Conservation (phyloP, 176 grass and related monocot species). For the Bonia amplexicaulis region DNA sequence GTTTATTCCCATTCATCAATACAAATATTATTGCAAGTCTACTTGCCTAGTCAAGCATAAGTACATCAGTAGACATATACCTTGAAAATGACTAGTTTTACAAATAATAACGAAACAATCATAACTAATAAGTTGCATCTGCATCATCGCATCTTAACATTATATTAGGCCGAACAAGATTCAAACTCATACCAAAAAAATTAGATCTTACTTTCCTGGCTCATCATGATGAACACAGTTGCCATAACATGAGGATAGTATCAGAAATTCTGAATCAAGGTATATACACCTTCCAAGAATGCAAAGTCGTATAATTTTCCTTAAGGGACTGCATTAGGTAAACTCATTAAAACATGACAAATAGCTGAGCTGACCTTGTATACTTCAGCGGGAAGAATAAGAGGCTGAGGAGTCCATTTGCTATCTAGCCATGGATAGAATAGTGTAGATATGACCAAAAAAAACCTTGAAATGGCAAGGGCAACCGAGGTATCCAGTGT, state of each 20-base stretch:
- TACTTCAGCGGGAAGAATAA: slow-evolving; percentile 90
- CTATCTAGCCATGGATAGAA: slow-evolving; percentile 72
- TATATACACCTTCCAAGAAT: background rate
- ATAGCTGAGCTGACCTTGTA: slow-evolving; percentile 55
- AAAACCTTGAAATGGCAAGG: slow-evolving; percentile 57
- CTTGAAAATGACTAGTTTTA: background rate
- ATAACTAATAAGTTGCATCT: background rate
- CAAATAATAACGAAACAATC: background rate
- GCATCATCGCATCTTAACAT: background rate
- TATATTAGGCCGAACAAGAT: background rate
- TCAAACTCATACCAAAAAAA: background rate
- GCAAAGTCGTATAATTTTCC: background rate
- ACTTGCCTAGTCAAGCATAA: background rate
- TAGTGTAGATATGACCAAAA: slow-evolving; percentile 54
- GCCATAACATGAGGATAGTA: background rate
- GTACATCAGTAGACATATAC: background rate
- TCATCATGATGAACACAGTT: background rate
- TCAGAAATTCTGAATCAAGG: background rate
- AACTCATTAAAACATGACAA: slow-evolving; percentile 1
- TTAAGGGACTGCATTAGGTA: background rate
- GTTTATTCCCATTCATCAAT: slow-evolving; percentile 19
- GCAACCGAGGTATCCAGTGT: slow-evolving; percentile 46
- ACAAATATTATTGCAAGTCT: background rate
- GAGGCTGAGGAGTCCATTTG: slow-evolving; percentile 73
- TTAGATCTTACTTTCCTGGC: background rate